Conservation (phyloP, 2,329 filamentous ascomycete genomes). For the Epicoccum nigrum region DNA sequence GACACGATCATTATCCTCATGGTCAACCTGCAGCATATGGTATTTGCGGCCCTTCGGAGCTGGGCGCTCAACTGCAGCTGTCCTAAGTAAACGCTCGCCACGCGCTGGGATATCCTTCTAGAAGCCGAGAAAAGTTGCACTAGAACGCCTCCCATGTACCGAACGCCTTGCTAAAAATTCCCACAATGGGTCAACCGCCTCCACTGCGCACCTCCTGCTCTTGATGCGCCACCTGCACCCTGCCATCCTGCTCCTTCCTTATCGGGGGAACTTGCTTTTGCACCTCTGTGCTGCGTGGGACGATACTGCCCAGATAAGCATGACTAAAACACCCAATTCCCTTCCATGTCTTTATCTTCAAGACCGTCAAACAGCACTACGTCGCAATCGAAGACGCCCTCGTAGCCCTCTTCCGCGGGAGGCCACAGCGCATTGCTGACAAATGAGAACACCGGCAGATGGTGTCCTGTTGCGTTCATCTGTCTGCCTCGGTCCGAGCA, state of each 20-base stretch:
- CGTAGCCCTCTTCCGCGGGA: conserved; percentile 18
- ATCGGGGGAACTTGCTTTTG: too few species aligned
- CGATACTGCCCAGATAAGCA: too few species aligned
- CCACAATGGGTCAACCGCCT: conserved; percentile 1
- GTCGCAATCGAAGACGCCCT: conserved; percentile 37
- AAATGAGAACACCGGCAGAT: conserved; percentile 44
- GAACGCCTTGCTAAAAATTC: conserved; percentile 12
- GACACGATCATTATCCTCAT: too few species aligned
- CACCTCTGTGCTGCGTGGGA: too few species aligned
- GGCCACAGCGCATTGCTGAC: conserved; percentile 44
- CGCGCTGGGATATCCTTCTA: conserved; percentile 10
- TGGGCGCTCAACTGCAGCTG: background rate
- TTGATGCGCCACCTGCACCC: background rate
- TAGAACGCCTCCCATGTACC: conserved; percentile 10
- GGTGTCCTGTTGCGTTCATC: conserved; percentile 32
- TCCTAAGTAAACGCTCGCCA: conserved; percentile 4
- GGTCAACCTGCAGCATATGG: background rate
- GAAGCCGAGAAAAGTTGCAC: conserved; percentile 4
- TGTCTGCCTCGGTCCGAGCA: conserved; percentile 38
- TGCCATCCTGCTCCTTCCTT: background rate
- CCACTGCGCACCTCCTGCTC: background rate
- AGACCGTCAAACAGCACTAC: conserved; percentile 45
- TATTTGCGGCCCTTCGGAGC: background rate
- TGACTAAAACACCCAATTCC: conserved; percentile 41
- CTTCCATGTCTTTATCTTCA: conserved; percentile 41